Conservation (phyloP, 257 asterid genomes). For the Henckelia pumila region DNA sequence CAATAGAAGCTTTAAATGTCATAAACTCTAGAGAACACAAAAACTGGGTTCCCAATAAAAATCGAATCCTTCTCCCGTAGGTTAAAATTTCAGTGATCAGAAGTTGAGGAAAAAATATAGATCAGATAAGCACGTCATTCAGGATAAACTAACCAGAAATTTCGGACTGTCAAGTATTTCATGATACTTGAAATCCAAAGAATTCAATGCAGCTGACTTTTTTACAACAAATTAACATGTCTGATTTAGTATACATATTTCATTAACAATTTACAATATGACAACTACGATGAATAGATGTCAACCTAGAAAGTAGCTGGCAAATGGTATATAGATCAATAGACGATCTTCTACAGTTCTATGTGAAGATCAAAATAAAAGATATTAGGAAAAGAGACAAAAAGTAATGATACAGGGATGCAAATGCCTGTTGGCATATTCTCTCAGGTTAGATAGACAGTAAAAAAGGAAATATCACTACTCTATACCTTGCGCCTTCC, state of each 20-base stretch:
- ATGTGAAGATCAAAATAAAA: neutral
- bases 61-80: neutral
- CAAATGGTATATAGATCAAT: neutral
- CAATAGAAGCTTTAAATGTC: neutral
- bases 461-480: constrained; percentile 4
- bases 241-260: neutral
- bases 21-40: neutral
- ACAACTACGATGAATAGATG: neutral
- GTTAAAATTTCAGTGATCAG: neutral
- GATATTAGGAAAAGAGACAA: neutral
- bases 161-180: neutral
- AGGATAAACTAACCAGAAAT: neutral
- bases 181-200: neutral
- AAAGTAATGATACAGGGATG: neutral
- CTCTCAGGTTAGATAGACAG: constrained; percentile 1
- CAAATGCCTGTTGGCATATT: neutral
- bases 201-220: neutral
- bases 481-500: constrained; percentile 83
- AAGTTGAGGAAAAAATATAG: neutral
- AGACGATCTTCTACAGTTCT: neutral
- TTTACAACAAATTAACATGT: neutral
- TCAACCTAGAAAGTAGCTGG: neutral
- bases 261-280: neutral
- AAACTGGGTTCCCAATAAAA: neutral
- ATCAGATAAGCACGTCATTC: no score